Percentiles rank a stretch among this genome's conserved stretches.
phyloP scores from a whole-genome alignment of 441 rosid species.

The Corymbia citriodora region DNA sequence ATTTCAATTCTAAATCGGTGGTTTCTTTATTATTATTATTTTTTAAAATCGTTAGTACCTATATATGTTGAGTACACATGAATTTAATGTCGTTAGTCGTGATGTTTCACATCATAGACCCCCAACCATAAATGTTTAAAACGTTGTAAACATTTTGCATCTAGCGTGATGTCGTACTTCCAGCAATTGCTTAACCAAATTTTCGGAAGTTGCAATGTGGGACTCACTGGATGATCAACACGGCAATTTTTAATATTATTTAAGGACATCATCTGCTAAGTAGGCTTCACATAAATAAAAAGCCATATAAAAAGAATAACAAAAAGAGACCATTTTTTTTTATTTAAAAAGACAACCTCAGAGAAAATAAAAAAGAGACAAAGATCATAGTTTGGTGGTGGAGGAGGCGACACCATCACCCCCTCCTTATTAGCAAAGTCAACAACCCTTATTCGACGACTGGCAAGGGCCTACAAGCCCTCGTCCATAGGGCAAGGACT shows the following conservation, averaged over 20 bases:
- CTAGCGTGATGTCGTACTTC: not conserved
- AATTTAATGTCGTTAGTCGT: not conserved
- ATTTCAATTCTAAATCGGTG: not conserved
- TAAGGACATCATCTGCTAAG: not conserved
- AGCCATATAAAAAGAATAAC: not conserved
- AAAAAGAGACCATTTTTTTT: not conserved
- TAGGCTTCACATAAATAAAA: not conserved
- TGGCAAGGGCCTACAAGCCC: not conserved
- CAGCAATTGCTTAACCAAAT: not conserved
- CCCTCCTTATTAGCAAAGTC: not conserved
- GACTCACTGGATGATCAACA: not conserved
- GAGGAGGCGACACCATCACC: not conserved
- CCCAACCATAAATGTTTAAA: not conserved
- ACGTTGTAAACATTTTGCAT: not conserved
- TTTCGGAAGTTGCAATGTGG: not conserved
- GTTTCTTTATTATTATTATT: not conserved
- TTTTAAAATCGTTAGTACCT: not conserved
- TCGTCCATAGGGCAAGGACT: not conserved
- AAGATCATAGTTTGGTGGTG: accelerated
- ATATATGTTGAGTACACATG: accelerated
- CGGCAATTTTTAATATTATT: not conserved
- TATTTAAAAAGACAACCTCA: not conserved
- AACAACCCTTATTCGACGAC: not conserved
- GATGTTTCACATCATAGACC: not conserved
- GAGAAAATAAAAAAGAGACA: not conserved